Conservation (phyloP, 2,329 filamentous ascomycete species). For the Septoria petroselini region DNA sequence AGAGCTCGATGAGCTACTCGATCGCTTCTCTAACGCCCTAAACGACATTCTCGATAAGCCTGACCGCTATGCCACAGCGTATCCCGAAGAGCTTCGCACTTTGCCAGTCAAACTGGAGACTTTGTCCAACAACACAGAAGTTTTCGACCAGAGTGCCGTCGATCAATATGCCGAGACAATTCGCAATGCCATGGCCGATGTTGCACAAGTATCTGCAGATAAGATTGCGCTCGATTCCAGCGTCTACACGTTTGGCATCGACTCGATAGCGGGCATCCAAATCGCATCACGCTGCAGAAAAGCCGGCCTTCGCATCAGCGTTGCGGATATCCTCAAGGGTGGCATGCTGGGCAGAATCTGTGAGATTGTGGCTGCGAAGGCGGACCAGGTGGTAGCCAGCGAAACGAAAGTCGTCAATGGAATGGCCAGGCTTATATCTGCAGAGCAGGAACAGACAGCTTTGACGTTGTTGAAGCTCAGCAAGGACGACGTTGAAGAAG, state of each 20-base stretch:
- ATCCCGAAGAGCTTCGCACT: slow-evolving; percentile 11
- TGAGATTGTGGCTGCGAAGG: slow-evolving; percentile 14
- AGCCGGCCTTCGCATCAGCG: slow-evolving; percentile 15
- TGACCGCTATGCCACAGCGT: slow-evolving; percentile 15
- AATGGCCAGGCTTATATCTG: slow-evolving; percentile 2
- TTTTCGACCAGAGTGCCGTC: slow-evolving; percentile 11
- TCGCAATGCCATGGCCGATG: slow-evolving; percentile 19
- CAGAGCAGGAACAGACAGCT: slow-evolving; percentile 1
- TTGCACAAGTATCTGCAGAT: slow-evolving; percentile 14
- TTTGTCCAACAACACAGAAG: not conserved
- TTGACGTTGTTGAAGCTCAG: slow-evolving; percentile 1
- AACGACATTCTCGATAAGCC: slow-evolving; percentile 18
- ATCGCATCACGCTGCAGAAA: slow-evolving; percentile 18
- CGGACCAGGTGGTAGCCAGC: not conserved
- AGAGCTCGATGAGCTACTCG: slow-evolving; percentile 13
- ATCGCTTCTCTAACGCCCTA: slow-evolving; percentile 11
- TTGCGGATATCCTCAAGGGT: slow-evolving; percentile 21
- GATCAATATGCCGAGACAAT: slow-evolving; percentile 11
- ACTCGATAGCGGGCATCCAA: slow-evolving; percentile 21
- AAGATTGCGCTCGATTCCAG: slow-evolving; percentile 16
- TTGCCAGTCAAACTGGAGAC: slow-evolving; percentile 9
- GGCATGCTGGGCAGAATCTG: slow-evolving; percentile 16
- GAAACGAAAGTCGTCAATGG: not conserved
- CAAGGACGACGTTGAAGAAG: slow-evolving; percentile 11
- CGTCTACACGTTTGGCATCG: slow-evolving; percentile 21